Conservation (phyloP, 2,329 filamentous ascomycete species). For the Apiospora phragmitis region DNA sequence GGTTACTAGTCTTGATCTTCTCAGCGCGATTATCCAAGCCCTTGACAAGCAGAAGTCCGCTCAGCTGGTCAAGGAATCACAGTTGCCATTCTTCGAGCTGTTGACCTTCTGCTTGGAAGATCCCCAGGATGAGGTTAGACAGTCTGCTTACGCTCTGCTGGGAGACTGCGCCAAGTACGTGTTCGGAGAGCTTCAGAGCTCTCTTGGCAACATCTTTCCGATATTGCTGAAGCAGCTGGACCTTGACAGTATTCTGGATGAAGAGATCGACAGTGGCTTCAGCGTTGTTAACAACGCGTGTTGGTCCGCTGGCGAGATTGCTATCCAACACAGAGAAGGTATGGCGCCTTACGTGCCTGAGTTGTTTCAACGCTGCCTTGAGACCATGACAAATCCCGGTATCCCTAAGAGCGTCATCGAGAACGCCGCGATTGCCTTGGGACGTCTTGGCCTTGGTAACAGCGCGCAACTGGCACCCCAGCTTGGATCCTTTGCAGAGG, state of each 20-base stretch:
- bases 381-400: conserved; percentile 81
- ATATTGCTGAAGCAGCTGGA: conserved; percentile 88
- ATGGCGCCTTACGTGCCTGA: conserved; percentile 78
- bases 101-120: conserved; percentile 92
- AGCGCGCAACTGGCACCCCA: conserved; percentile 75
- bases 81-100: conserved; percentile 87
- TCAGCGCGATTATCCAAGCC: conserved; percentile 92
- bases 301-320: conserved; percentile 93
- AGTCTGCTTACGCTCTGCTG: conserved; percentile 92
- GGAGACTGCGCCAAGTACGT: conserved; percentile 95
- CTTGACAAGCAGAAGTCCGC: conserved; percentile 72
- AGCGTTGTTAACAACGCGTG: conserved; percentile 97
- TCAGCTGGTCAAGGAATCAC: conserved; percentile 73
- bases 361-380: conserved; percentile 73
- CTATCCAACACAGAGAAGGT: conserved; percentile 72
- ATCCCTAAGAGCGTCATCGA: conserved; percentile 87
- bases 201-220: conserved; percentile 72
- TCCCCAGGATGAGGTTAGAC: conserved; percentile 84
- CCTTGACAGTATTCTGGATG: conserved; percentile 71
- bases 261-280: conserved; percentile 82
- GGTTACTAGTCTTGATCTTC: conserved; percentile 88
- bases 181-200: conserved; percentile 76
- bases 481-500: conserved; percentile 75
- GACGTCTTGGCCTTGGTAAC: conserved; percentile 80
- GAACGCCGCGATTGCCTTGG: conserved; percentile 91